Conservation (phyloP, 2,329 filamentous ascomycete species). For the Claviceps cyperi region DNA sequence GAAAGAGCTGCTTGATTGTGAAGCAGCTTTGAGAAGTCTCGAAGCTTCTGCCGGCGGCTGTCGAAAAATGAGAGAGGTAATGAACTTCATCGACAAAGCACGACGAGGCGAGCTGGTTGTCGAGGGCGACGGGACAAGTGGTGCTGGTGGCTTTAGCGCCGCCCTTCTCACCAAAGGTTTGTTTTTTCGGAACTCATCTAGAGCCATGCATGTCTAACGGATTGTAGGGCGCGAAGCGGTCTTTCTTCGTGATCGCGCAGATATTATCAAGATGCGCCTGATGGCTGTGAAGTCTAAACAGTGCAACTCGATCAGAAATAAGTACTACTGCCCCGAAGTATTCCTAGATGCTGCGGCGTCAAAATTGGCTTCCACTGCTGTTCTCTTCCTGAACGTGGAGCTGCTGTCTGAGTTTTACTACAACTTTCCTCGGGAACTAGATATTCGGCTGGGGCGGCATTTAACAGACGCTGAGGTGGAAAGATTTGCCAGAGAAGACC, state of each 20-base stretch:
- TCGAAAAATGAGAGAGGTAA: slow-evolving; percentile 77
- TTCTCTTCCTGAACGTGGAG: slow-evolving; percentile 95
- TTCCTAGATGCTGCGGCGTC: slow-evolving; percentile 96
- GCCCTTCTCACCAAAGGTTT: slow-evolving; percentile 70
- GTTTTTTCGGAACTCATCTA: slow-evolving; percentile 10
- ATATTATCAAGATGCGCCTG: slow-evolving; percentile 82
- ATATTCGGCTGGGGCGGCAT: slow-evolving; percentile 69
- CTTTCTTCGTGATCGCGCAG: slow-evolving; percentile 82
- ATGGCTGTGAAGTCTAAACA: slow-evolving; percentile 81
- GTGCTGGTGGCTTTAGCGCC: slow-evolving; percentile 86
- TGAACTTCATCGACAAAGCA: slow-evolving; percentile 80
- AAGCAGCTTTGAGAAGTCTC: slow-evolving; percentile 59
- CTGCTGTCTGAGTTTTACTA: slow-evolving; percentile 95
- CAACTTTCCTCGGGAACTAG: slow-evolving; percentile 87
- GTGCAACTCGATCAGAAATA: slow-evolving; percentile 70
- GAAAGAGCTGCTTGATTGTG: slow-evolving; percentile 72
- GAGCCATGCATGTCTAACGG: slow-evolving; percentile 10
- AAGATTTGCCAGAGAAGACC: slow-evolving; percentile 82
- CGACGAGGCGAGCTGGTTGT: slow-evolving; percentile 72
- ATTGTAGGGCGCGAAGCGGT: slow-evolving; percentile 70
- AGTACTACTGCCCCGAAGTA: slow-evolving; percentile 92
- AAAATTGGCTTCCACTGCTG: slow-evolving; percentile 86
- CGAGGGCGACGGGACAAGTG: slow-evolving; percentile 69
- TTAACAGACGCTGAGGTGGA: slow-evolving; percentile 71
- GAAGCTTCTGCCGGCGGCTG: slow-evolving; percentile 68